phyloP scores from a whole-genome alignment of 495 filamentous ascomycete species.

The Xylaria grammica region DNA sequence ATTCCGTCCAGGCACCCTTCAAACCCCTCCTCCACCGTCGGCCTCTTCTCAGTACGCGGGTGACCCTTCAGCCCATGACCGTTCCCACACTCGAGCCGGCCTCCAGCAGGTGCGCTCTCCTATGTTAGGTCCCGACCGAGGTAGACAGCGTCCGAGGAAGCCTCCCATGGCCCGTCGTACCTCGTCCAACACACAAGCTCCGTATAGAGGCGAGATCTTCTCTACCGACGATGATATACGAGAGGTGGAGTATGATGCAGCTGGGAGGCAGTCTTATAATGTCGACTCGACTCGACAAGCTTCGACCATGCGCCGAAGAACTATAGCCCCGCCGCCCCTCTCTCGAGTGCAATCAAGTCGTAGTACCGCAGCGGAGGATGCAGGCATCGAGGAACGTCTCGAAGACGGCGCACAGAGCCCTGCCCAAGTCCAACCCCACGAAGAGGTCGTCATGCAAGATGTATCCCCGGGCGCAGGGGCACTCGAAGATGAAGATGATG shows the following conservation, averaged over 20 bases:
- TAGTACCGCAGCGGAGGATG: constrained; percentile 53
- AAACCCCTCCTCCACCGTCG: constrained; percentile 35
- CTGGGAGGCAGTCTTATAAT: constrained; percentile 35
- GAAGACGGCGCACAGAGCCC: constrained; percentile 34
- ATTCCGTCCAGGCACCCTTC: constrained; percentile 40
- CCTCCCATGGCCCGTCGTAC: constrained; percentile 71
- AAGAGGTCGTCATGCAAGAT: constrained; percentile 36
- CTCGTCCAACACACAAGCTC: constrained; percentile 73
- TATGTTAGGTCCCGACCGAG: constrained; percentile 61
- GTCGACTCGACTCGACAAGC: constrained; percentile 33
- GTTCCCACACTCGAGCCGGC: constrained; percentile 36
- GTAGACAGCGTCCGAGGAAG: constrained; percentile 67
- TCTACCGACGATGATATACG: constrained; percentile 89
- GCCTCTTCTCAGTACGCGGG: constrained; percentile 30
- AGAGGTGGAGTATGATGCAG: constrained; percentile 73
- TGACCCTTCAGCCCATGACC: constrained; percentile 39
- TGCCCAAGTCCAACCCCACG: constrained; percentile 37
- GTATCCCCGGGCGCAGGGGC: constrained; percentile 28
- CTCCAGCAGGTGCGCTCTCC: constrained; percentile 49
- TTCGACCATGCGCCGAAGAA: constrained; percentile 75
- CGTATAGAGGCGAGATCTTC: constrained; percentile 85
- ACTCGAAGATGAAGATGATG: constrained; percentile 62
- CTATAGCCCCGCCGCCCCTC: constrained; percentile 63
- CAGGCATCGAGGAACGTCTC: constrained; percentile 46
- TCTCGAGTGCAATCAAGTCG: constrained; percentile 60